These are phyloP conservation scores for Nemania diffusa DNA, from an alignment of 2,329 filamentous ascomycete genomes.

Conservation along the genomic window DNA sequence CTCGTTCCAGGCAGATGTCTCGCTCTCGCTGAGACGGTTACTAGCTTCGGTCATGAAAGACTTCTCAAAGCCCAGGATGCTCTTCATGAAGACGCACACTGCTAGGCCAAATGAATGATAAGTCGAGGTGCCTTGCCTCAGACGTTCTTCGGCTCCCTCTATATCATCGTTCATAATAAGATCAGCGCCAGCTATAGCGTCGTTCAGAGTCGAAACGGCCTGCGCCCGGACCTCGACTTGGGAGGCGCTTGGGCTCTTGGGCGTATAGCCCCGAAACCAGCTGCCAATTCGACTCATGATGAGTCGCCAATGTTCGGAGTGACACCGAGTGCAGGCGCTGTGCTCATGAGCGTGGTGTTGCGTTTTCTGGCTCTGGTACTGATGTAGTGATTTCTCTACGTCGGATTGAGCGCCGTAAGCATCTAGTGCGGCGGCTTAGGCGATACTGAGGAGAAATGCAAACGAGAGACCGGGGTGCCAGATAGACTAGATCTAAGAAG, in stretches of 20 bases:
- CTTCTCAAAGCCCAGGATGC: constrained; percentile 90
- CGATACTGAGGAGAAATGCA: background rate
- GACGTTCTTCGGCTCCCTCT: constrained; percentile 78
- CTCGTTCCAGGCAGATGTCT: constrained; percentile 79
- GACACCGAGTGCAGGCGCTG: background rate
- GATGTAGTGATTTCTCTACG: background rate
- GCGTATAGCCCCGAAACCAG: constrained; percentile 61
- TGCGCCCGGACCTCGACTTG: constrained; percentile 51
- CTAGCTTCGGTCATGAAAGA: constrained; percentile 87
- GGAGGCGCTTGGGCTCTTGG: constrained; percentile 50
- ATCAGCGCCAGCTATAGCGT: constrained; percentile 71
- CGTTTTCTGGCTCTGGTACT: background rate
- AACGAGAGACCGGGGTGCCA: background rate
- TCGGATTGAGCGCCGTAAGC: background rate
- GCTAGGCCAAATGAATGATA: constrained; percentile 88
- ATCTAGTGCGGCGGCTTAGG: background rate
- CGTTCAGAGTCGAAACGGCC: constrained; percentile 66
- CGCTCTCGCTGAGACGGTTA: constrained; percentile 76
- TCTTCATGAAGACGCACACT: constrained; percentile 84
- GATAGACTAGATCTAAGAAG: too few species aligned
- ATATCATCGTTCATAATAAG: constrained; percentile 92
- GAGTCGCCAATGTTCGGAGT: constrained; percentile 21
- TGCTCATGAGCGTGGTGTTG: constrained; percentile 22
- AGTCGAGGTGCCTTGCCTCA: constrained; percentile 79
- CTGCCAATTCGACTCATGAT: constrained; percentile 61